Evolutionary conservation across 495 filamentous ascomycete species (phyloP), one percentile per base, ranked within the genome.

Genomic region (Antarctomyces pellizariae): DNA sequence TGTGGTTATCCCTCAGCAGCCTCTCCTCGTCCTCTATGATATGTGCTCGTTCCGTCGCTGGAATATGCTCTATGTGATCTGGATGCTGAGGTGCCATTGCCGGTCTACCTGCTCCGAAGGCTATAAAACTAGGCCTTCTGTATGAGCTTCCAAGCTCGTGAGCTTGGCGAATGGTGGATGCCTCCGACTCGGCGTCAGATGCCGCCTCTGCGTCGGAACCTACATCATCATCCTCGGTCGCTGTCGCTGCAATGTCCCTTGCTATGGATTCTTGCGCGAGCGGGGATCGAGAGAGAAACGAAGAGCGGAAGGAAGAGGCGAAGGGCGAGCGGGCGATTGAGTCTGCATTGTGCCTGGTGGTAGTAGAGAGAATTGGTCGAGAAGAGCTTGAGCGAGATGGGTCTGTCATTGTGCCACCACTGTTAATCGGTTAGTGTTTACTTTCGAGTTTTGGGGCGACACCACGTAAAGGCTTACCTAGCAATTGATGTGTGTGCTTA

Each of bases 1-100:
- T 44, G 38, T 73, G 54, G 39, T 84, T 86, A 38, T 90, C 79
- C 26, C 71, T 55, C 15, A 90, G 45, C 22, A 92, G 48, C 28
- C 73, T 56, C 46, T 86, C 79, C 25, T 82, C 75, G 13, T 64
- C 50, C 11, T 71, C 59, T n/a, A 64, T 67, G 21, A 62, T 54
- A n/a, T n/a, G n/a, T n/a, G n/a, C n/a, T n/a, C n/a, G n/a, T n/a
- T n/a, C n/a, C n/a, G n/a, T n/a, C n/a, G n/a, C n/a, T n/a, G n/a
- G n/a, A n/a, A n/a, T n/a, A n/a, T n/a, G n/a, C n/a, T n/a, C n/a
- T n/a, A n/a, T n/a, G n/a, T n/a, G 53, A 11, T 62, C 57, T 3
- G 59, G 53, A 1, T 50, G 42, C 2, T 50, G 45, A 9, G 37
- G 36, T 11, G 49, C 37, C 7, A 61, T 28, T 1, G 49, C 46